Evolutionary conservation across 306 rosid species (phyloP).

Genomic region (Dryas drummondii): DNA sequence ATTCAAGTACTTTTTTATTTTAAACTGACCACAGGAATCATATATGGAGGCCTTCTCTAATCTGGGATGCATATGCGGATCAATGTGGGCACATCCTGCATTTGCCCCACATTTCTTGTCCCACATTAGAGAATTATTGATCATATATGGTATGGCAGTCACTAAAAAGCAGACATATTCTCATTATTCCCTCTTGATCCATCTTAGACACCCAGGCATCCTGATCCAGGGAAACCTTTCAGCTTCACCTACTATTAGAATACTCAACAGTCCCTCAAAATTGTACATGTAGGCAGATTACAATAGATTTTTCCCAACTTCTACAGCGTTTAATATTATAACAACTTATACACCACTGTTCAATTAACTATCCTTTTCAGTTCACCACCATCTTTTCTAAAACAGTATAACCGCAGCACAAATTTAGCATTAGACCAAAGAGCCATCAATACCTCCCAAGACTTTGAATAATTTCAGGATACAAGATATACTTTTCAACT

Average conservation of each 20-base stretch:
- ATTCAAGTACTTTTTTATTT: not conserved
- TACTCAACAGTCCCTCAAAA: not conserved
- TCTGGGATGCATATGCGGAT: no score
- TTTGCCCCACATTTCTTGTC: no score
- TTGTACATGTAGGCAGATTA: conserved; percentile 2
- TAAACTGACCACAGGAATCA: not conserved
- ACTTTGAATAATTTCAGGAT: conserved; percentile 91
- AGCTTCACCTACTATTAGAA: not conserved
- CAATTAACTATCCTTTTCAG: not conserved
- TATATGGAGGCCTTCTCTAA: no score
- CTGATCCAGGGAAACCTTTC: not conserved
- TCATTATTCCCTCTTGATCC: conserved; percentile 8
- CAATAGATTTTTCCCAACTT: not conserved
- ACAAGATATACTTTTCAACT: conserved; percentile 68
- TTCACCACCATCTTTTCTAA: conserved; percentile 2
- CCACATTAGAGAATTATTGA: no score
- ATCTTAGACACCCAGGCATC: not conserved
- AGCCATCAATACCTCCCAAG: conserved; percentile 75
- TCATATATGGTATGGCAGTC: not conserved
- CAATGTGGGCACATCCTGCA: no score
- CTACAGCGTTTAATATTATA: not conserved
- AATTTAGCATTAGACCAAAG: conserved; percentile 21
- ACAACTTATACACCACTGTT: not conserved
- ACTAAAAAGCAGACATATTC: not conserved
- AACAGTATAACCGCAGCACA: conserved; percentile 17